Base-by-base conservation (phyloP, 495 filamentous ascomycete genomes). In the Friedmanniomyces simplex region DNA sequence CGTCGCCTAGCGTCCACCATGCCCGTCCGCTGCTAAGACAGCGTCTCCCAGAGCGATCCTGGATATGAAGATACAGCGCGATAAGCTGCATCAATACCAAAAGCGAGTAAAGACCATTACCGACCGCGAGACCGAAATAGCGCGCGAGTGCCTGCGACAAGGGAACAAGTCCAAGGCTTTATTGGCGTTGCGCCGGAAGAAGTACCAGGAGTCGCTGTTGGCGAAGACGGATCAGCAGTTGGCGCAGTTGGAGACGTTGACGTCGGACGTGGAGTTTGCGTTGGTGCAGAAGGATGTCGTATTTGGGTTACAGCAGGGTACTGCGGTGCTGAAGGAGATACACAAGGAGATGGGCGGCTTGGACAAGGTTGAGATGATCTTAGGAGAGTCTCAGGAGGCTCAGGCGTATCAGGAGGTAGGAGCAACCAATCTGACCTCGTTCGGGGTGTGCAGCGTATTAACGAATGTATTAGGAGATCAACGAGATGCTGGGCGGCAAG, bases 331-430 rank as follows among this genome's bases (percentile, higher is more conserved):
- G 59, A 81, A 85, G 63, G 86, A 94, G 65, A 96, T 98, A 55
- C 83, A 96, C 63, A 81, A 80, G 60, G 93, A 98, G 73, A 98
- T 98, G 89, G 94, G 91, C 26, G 91, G 91, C 0, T 76, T 98
- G 52, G 90, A 95, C 62, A 80, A 84, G 54, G 91, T 97, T 50
- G 91, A 96, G 78, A 88, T 88, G 74, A 69, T 97, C 62, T 86
- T 96, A 85, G 91, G 86, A 12, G 89, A 96, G 73, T 90, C 77
- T 24, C 87, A 86, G 34, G 91, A 96, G 58, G 91, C 88, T 22
- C 79, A 85, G 62, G 86, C 85, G 14, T 96, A 95, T 74, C 90
- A 96, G 68, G 78, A 82, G 79, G 88, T 89, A 67, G 39, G 79
- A 4, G 43, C 20, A 14, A 2, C 26, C 12, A 11, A 34, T 41